Conservation (phyloP, 345 rosid genomes). For the Melastoma malabathricum region DNA sequence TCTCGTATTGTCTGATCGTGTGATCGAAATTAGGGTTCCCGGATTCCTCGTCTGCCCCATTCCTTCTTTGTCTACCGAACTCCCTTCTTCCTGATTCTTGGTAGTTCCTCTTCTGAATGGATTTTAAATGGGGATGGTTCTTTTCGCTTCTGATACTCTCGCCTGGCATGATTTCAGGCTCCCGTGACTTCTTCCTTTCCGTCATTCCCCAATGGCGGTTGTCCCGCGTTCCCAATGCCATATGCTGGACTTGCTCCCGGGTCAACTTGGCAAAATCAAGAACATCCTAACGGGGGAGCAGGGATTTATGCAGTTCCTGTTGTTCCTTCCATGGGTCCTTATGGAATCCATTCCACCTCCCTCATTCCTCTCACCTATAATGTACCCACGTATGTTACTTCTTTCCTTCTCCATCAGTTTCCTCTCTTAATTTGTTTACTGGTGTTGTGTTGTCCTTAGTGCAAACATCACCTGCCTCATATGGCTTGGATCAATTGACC, state of each 20-base stretch:
- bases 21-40: too few relatives aligned
- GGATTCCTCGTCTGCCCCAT: too few relatives aligned
- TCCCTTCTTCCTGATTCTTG: too few relatives aligned
- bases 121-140: too few relatives aligned
- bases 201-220: conserved; percentile 29
- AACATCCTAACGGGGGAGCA: conserved; percentile 54
- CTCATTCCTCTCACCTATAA: conserved; percentile 88
- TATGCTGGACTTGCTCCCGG: conserved; percentile 48
- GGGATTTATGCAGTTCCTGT: conserved; percentile 86
- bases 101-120: too few relatives aligned
- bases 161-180: conserved; percentile 17
- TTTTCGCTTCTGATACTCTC: background rate
- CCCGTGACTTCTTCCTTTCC: conserved; percentile 25
- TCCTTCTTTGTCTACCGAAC: conserved; percentile 2
- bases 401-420: background rate
- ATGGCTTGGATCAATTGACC: too few relatives aligned
- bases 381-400: conserved; percentile 57
- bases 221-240: conserved; percentile 46
- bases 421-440: background rate
- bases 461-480: conserved; percentile 1
- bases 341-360: conserved; percentile 56
- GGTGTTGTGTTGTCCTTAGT: too few relatives aligned
- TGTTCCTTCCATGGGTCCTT: conserved; percentile 40
- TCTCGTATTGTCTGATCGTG: too few relatives aligned
- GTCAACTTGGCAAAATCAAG: conserved; percentile 32